phyloP scores from a whole-genome alignment of 176 grass and related monocot species.

The Lolium perenne region DNA sequence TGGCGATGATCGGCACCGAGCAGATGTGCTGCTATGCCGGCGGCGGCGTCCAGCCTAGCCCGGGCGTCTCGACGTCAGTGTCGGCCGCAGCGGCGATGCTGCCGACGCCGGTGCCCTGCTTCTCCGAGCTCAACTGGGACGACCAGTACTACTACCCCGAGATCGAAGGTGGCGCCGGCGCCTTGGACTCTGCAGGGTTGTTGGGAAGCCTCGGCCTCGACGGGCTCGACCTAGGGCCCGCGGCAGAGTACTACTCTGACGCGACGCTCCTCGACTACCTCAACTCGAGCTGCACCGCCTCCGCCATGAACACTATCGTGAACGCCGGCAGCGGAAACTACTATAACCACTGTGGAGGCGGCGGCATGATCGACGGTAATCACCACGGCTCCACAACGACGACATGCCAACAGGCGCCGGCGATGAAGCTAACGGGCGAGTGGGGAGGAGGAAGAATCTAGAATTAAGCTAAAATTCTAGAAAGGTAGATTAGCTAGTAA shows the following conservation, averaged over 20 bases:
- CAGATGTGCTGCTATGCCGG: neutral
- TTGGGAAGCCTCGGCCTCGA: slow-evolving; percentile 50
- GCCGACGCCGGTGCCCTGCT: slow-evolving; percentile 56
- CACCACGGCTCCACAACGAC: slow-evolving; percentile 33
- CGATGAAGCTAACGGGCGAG: slow-evolving; percentile 58
- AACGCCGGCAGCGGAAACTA: neutral
- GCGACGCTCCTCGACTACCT: slow-evolving; percentile 61
- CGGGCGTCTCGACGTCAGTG: slow-evolving; percentile 52
- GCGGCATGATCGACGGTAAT: neutral
- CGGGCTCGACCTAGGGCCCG: slow-evolving; percentile 55
- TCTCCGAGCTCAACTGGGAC: slow-evolving; percentile 54
- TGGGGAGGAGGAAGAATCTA: slow-evolving; percentile 83
- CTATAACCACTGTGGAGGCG: neutral
- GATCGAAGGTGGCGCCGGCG: slow-evolving; percentile 2
- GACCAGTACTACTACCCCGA: slow-evolving; percentile 34
- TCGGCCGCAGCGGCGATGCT: slow-evolving; percentile 28
- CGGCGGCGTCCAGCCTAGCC: slow-evolving; percentile 30
- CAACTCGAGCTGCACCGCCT: slow-evolving; percentile 44
- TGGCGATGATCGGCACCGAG: neutral
- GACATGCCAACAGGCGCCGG: slow-evolving; percentile 49
- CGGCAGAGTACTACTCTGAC: slow-evolving; percentile 35
- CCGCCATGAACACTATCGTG: slow-evolving; percentile 12
- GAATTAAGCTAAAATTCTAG: slow-evolving; percentile 22
- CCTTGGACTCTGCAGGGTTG: slow-evolving; percentile 36
- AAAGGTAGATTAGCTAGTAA: slow-evolving; percentile 31